Conservation (phyloP, 768 basidiomycete genomes). For the Glaciozyma antarctica region DNA sequence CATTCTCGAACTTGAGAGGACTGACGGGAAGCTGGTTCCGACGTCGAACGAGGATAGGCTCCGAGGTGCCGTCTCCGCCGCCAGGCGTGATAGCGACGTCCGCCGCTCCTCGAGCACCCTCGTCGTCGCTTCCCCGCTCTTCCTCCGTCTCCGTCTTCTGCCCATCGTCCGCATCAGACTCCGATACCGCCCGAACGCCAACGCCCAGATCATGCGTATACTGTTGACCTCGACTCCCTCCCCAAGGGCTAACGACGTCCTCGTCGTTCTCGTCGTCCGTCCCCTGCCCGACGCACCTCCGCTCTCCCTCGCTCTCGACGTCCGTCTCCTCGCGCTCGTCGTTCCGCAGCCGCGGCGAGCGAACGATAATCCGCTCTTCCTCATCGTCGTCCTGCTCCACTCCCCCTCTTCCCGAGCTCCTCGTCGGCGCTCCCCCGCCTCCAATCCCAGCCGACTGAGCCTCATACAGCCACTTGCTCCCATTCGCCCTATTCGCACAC, state of each 20-base stretch:
- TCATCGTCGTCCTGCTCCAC: not conserved
- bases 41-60: too few relatives aligned
- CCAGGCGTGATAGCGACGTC: not conserved
- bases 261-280: not conserved
- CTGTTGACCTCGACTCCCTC: constrained; percentile 5
- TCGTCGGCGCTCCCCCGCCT: not conserved
- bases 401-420: not conserved
- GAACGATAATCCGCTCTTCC: not conserved
- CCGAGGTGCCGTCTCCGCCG: too few relatives aligned
- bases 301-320: not conserved
- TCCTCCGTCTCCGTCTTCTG: not conserved
- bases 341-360: not conserved
- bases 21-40: too few relatives aligned
- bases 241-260: not conserved
- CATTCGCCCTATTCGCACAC: not conserved
- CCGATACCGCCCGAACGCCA: not conserved
- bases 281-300: not conserved
- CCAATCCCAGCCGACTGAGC: not conserved
- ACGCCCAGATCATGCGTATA: constrained; percentile 15
- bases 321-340: not conserved
- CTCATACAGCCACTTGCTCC: constrained; percentile 1
- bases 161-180: not conserved
- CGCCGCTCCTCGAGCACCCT: not conserved
- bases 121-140: not conserved
- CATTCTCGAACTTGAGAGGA: not conserved